A percentile compares a stretch with the other conserved stretches of the same genome.
Conservation (phyloP, 164 flowering plant genomes). For the Piper betle region DNA sequence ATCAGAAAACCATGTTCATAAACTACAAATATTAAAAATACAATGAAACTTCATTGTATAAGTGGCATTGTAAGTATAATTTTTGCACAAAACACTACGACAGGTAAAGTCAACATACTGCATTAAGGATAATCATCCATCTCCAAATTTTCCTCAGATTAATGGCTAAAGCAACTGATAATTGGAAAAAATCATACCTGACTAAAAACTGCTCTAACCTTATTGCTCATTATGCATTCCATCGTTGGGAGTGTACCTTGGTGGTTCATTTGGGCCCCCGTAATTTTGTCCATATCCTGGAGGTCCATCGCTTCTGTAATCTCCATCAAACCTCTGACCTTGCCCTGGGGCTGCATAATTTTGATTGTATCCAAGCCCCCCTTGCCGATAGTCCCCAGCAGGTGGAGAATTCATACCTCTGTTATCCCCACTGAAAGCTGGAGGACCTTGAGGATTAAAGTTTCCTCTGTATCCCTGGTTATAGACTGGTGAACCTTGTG, state of each 20-base stretch:
- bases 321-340: constrained; percentile 1
- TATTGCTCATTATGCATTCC: background rate
- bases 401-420: constrained; percentile 19
- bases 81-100: too few relatives aligned
- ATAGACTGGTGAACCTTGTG: constrained; percentile 2
- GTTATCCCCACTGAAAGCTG: constrained; percentile 17
- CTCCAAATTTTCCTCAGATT: too few relatives aligned
- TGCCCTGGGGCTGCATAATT: constrained; percentile 13
- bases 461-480: constrained; percentile 5
- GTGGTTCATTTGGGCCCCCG: constrained; percentile 15
- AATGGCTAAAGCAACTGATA: background rate
- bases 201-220: background rate
- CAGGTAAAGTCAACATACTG: too few relatives aligned
- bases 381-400: constrained; percentile 15
- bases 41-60: too few relatives aligned
- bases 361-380: constrained; percentile 12
- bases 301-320: too few relatives aligned
- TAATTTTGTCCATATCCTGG: constrained; percentile 16
- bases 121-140: too few relatives aligned
- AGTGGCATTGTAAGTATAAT: too few relatives aligned
- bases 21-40: too few relatives aligned
- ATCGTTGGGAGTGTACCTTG: constrained; percentile 3
- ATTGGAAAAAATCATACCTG: background rate
- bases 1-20: too few relatives aligned
- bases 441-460: constrained; percentile 17